Evolutionary conservation across 2,329 filamentous ascomycete genomes (phyloP).

Genomic region (Phialocephala sp.): DNA sequence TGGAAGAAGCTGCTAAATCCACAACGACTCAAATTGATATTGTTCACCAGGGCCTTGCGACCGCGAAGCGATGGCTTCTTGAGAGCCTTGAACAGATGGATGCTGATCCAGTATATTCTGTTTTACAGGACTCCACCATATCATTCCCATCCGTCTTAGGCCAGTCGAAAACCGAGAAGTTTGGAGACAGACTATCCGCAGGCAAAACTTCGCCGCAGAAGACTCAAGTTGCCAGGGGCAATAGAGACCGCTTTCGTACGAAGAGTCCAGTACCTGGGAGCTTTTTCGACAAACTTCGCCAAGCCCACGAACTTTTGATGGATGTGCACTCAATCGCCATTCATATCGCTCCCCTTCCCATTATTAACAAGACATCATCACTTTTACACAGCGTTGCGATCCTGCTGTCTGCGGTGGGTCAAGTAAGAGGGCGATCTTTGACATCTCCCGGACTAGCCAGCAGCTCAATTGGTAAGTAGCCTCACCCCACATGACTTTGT

Average conservation of each 20-base stretch:
- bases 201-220: slow-evolving; percentile 34
- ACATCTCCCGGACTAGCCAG: slow-evolving; percentile 63
- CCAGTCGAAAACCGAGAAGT: slow-evolving; percentile 30
- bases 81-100: slow-evolving; percentile 76
- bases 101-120: slow-evolving; percentile 83
- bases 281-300: slow-evolving; percentile 54
- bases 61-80: slow-evolving; percentile 70
- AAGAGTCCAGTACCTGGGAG: slow-evolving; percentile 40
- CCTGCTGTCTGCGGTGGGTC: slow-evolving; percentile 66
- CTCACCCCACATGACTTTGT: neutral
- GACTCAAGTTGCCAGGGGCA: slow-evolving; percentile 22
- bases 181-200: slow-evolving; percentile 33
- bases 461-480: slow-evolving; percentile 55
- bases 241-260: slow-evolving; percentile 25
- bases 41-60: slow-evolving; percentile 61
- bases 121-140: slow-evolving; percentile 90
- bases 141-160: slow-evolving; percentile 74
- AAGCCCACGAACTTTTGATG: slow-evolving; percentile 69
- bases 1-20: slow-evolving; percentile 58
- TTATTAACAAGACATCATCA: slow-evolving; percentile 67
- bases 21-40: slow-evolving; percentile 49
- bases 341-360: slow-evolving; percentile 58
- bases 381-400: slow-evolving; percentile 70
- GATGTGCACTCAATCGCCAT: slow-evolving; percentile 59
- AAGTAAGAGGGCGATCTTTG: slow-evolving; percentile 51